Conservation (phyloP, 2,329 filamentous ascomycete species). For the Westerdykella aurantiaca region DNA sequence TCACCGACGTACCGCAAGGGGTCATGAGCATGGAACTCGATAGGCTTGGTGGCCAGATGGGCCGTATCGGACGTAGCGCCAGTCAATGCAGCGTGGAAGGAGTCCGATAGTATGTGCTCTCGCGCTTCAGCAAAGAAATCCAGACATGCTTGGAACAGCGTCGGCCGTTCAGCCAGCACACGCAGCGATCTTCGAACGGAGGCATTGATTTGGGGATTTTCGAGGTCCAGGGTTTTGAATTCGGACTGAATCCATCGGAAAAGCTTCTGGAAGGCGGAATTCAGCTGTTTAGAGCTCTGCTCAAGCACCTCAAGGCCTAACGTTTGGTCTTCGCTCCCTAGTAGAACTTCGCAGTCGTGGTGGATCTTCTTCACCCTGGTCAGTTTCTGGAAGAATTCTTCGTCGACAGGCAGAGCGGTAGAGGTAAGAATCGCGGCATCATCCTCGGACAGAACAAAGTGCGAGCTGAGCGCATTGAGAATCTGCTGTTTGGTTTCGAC, state of each 20-base stretch:
- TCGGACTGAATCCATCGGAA: constrained; percentile 94
- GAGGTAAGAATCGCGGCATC: constrained; percentile 72
- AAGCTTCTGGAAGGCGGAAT: constrained; percentile 87
- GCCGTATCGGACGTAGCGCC: constrained; percentile 60
- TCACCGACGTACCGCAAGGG: constrained; percentile 87
- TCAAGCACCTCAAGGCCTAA: constrained; percentile 89
- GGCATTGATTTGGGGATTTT: constrained; percentile 86
- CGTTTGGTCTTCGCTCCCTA: constrained; percentile 85
- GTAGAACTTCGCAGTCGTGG: constrained; percentile 78
- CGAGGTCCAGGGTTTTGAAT: constrained; percentile 85
- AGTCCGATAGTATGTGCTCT: constrained; percentile 78
- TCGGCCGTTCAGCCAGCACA: constrained; percentile 81
- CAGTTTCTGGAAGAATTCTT: constrained; percentile 74
- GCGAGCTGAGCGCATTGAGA: constrained; percentile 67
- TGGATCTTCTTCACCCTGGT: constrained; percentile 79
- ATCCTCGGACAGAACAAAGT: constrained; percentile 79
- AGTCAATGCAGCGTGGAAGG: constrained; percentile 83
- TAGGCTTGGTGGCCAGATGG: constrained; percentile 63
- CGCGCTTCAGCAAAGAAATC: constrained; percentile 89
- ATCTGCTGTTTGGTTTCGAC: constrained; percentile 76
- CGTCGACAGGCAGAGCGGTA: constrained; percentile 74
- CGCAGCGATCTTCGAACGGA: constrained; percentile 78
- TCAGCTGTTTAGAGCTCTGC: constrained; percentile 77
- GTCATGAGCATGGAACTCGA: constrained; percentile 90
- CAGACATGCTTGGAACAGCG: constrained; percentile 86